A percentile compares a stretch with the other conserved stretches of the same genome.
Conservation (phyloP, 345 rosid species). For the Salix caprea region DNA sequence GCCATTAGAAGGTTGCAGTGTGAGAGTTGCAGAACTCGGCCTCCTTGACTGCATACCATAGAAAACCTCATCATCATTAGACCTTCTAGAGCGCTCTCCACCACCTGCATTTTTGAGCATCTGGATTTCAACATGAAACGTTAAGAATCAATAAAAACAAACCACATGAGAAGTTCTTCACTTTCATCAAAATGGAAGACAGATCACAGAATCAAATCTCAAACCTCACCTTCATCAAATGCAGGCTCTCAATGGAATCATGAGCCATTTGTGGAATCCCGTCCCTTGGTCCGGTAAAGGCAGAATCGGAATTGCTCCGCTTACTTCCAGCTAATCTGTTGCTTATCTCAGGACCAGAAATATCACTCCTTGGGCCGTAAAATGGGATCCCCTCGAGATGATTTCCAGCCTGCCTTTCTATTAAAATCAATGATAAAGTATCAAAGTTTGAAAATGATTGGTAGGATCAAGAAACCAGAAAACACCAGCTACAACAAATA, state of each 20-base stretch:
- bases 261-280: constrained; percentile 36
- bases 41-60: constrained; percentile 40
- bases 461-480: constrained; percentile 5
- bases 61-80: constrained; percentile 46
- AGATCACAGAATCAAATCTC: constrained; percentile 3
- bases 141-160: constrained; percentile 2
- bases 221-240: constrained; percentile 65
- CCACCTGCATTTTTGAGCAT: constrained; percentile 59
- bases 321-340: constrained; percentile 62
- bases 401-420: constrained; percentile 58
- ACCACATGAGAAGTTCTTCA: constrained; percentile 1
- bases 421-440: constrained; percentile 28
- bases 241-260: constrained; percentile 67
- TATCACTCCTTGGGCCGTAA: constrained; percentile 65
- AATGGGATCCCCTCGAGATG: constrained; percentile 86
- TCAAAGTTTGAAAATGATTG: constrained; percentile 20
- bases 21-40: constrained; percentile 48
- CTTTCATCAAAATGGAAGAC: neutral
- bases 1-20: constrained; percentile 44
- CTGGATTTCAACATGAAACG: constrained; percentile 31
- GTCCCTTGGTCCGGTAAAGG: constrained; percentile 44
- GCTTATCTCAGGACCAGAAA: constrained; percentile 60
- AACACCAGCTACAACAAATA: constrained; percentile 1
- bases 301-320: constrained; percentile 72
- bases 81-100: constrained; percentile 46